These are phyloP conservation scores for Brassica rapa DNA, from an alignment of 345 rosid genomes.

Conservation along the genomic window DNA sequence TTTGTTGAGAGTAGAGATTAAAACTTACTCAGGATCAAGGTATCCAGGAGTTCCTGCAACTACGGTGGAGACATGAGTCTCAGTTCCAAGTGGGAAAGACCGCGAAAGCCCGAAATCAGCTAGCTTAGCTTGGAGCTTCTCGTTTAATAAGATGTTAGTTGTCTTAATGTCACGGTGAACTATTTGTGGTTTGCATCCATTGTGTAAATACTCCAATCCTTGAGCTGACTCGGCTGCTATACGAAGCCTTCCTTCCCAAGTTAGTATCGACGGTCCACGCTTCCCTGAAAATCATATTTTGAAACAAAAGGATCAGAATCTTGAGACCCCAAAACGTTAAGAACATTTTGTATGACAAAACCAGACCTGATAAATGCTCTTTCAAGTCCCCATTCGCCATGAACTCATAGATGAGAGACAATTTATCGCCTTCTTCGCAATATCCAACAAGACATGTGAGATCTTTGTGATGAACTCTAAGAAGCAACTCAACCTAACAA, in stretches of 20 bases:
- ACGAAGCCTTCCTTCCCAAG: constrained; percentile 55
- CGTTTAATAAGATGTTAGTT: constrained; percentile 56
- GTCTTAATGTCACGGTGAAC: constrained; percentile 62
- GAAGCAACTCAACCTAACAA: constrained; percentile 45
- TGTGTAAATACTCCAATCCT: constrained; percentile 52
- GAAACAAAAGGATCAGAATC: constrained; percentile 1
- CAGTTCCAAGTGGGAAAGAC: constrained; percentile 45
- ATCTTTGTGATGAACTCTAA: constrained; percentile 50
- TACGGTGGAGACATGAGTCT: constrained; percentile 41
- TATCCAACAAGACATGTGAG: constrained; percentile 57
- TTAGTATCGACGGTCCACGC: constrained; percentile 31
- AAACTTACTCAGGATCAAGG: constrained; percentile 58
- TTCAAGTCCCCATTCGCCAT: constrained; percentile 58
- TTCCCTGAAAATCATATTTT: constrained; percentile 26
- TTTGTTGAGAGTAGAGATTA: constrained; percentile 5
- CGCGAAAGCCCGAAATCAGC: constrained; percentile 67
- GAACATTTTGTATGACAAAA: not conserved
- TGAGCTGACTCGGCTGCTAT: constrained; percentile 59
- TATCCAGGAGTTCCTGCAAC: constrained; percentile 61
- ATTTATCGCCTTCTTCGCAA: constrained; percentile 46
- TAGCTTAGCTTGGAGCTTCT: constrained; percentile 61
- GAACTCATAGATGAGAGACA: constrained; percentile 46
- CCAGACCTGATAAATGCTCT: constrained; percentile 41
- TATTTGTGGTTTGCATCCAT: constrained; percentile 63
- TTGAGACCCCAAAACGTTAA: not conserved